Conservation (phyloP, 768 basidiomycete genomes). For the Pleurotus citrinopileatus region DNA sequence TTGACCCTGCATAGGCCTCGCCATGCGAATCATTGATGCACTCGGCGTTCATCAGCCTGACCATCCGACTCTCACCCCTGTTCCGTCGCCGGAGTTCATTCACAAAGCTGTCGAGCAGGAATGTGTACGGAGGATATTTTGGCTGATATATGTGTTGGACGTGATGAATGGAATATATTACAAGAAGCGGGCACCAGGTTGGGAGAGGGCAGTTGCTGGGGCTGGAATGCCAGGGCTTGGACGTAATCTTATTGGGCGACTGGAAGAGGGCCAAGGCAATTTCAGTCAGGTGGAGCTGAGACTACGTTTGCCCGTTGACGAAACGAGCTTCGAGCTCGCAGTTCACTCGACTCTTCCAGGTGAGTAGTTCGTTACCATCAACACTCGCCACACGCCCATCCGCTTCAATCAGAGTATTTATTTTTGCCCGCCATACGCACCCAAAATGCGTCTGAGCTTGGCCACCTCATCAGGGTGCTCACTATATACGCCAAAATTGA, state of each 20-base stretch:
- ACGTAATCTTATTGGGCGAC: slow-evolving; percentile 20
- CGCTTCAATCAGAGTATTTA: slow-evolving; percentile 55
- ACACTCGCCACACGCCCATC: neutral
- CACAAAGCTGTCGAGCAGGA: slow-evolving; percentile 69
- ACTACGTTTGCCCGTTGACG: slow-evolving; percentile 75
- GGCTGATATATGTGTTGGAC: slow-evolving; percentile 70
- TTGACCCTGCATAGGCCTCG: slow-evolving; percentile 42
- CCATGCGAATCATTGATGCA: slow-evolving; percentile 63
- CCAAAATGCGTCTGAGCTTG: slow-evolving; percentile 68
- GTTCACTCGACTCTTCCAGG: slow-evolving; percentile 55
- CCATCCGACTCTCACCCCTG: slow-evolving; percentile 54
- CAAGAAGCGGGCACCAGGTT: slow-evolving; percentile 40
- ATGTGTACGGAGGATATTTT: slow-evolving; percentile 78
- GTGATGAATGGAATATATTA: slow-evolving; percentile 43
- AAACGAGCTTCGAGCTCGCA: slow-evolving; percentile 76
- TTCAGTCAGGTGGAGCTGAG: slow-evolving; percentile 37
- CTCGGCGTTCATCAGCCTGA: slow-evolving; percentile 66
- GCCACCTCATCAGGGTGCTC: slow-evolving; percentile 70
- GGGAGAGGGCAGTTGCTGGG: slow-evolving; percentile 19
- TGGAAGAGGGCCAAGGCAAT: slow-evolving; percentile 3
- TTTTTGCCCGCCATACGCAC: slow-evolving; percentile 59
- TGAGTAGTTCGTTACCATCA: slow-evolving; percentile 24
- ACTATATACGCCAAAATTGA: slow-evolving; percentile 64
- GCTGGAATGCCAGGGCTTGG: slow-evolving; percentile 11
- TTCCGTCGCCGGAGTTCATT: slow-evolving; percentile 57